Base-by-base conservation (phyloP, 192 early-diverging fungal genomes). In the Backusella australiensis region DNA sequence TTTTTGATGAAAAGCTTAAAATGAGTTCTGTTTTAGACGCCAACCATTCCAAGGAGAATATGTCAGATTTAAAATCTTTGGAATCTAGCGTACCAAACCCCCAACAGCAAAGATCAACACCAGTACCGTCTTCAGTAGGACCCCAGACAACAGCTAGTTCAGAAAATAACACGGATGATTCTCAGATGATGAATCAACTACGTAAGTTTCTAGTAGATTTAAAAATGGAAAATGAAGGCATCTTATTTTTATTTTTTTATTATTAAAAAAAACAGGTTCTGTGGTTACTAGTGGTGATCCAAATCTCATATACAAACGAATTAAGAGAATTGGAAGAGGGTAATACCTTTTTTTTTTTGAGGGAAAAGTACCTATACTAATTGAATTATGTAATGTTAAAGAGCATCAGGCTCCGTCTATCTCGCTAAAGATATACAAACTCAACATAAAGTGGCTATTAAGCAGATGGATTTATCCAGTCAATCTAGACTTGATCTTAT, bases 291-390 rank as follows among this genome's bases (percentile, higher is more conserved):
- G 89, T 52, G 94, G 94, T 35, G 96, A 99, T 83, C 98, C 98
- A 32, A 95, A 91, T 75, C 72, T 86, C 8, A 81, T 98, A 67
- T 99, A 99, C 83, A 90, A 91, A 75, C 97, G 98, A 82, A 88
- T 96, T 80, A 95, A 96, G 82, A 96, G 95, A 82, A 92, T 99
- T 76, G 98, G 98, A 1, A 96, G 97, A 88, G 97, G 97, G 91
- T 93, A 88, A 75, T 29, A 34, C 7, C 80, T 74, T 29, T 68
- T 63, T 67, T 42, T 32, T 32, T 17, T 6, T 21, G 14, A 65
- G 21, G 19, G 46, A n/a, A 23, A 17, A 68, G 41, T 29, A 26
- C 4, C 12, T 26, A 17, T 17, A 46, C 42, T 44, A 71, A 29
- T 29, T 23, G 70, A 15, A 32, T 8, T 5, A 49, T 42, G 4